Percentiles rank a stretch among this genome's conserved stretches.
Evolutionary conservation across 495 filamentous ascomycete genomes (phyloP).

Genomic region (Barbatosphaeria neglecta): DNA sequence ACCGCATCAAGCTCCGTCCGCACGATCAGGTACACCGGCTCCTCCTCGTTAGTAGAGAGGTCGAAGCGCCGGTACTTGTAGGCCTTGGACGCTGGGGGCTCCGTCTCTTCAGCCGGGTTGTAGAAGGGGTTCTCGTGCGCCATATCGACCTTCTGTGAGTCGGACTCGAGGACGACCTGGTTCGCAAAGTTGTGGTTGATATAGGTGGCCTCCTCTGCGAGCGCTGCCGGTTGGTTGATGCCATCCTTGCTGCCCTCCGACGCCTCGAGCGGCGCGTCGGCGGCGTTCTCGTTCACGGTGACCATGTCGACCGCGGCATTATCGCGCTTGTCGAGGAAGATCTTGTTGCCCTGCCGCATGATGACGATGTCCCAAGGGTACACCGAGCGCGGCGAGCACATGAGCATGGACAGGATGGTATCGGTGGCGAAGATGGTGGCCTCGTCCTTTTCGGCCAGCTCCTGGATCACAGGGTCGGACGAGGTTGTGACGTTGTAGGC

Average conservation of each 20-base stretch:
- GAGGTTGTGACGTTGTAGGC: slow-evolving; percentile 97
- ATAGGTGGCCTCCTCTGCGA: slow-evolving; percentile 93
- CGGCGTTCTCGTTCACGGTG: slow-evolving; percentile 98
- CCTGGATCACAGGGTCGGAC: slow-evolving; percentile 91
- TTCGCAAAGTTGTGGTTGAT: slow-evolving; percentile 99
- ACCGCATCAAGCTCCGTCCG: slow-evolving; percentile 94
- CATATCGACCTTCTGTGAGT: slow-evolving; percentile 67
- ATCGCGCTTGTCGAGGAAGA: slow-evolving; percentile 97
- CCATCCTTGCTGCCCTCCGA: slow-evolving; percentile 87
- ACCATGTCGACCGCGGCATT: slow-evolving; percentile 90
- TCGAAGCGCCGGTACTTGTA: slow-evolving; percentile 99
- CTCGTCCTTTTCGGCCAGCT: slow-evolving; percentile 90
- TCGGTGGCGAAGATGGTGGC: slow-evolving; percentile 96
- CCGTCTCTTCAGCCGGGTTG: slow-evolving; percentile 82
- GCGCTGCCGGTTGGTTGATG: slow-evolving; percentile 81
- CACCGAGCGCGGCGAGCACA: slow-evolving; percentile 90
- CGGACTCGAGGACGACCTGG: slow-evolving; percentile 78
- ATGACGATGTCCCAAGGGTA: slow-evolving; percentile 98
- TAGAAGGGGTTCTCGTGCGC: slow-evolving; percentile 92
- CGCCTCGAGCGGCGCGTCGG: slow-evolving; percentile 82
- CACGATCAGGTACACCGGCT: slow-evolving; percentile 83
- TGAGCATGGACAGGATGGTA: slow-evolving; percentile 95
- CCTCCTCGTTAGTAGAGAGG: slow-evolving; percentile 81
- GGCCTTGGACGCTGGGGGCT: slow-evolving; percentile 84
- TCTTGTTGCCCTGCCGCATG: slow-evolving; percentile 77